A percentile compares a stretch with the other conserved stretches of the same genome.
phyloP scores from a whole-genome alignment of 805 yeast genomes.

The Schwanniomyces occidentalis region DNA sequence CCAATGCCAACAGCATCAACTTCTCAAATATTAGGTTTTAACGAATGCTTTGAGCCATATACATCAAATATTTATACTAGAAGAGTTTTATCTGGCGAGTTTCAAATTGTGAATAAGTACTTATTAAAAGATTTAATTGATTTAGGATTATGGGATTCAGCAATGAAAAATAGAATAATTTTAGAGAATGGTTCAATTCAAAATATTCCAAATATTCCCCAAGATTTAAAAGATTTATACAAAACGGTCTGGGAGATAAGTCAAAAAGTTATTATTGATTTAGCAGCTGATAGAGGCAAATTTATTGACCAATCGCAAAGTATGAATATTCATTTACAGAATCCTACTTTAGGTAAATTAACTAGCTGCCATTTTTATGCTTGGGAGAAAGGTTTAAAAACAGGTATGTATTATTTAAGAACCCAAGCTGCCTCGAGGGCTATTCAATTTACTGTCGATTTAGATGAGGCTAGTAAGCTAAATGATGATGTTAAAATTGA shows the following conservation, averaged over 20 bases:
- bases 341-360: conserved; percentile 39
- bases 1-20: conserved; percentile 99
- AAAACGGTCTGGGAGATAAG: conserved; percentile 97
- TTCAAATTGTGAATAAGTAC: conserved; percentile 88
- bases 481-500: conserved; percentile 1
- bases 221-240: conserved; percentile 72
- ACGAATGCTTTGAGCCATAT: conserved; percentile 94
- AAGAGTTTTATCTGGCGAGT: conserved; percentile 91
- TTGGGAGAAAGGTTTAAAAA: conserved; percentile 40
- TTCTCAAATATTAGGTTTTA: conserved; percentile 90
- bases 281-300: conserved; percentile 79
- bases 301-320: conserved; percentile 59
- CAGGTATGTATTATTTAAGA: conserved; percentile 41
- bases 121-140: conserved; percentile 78
- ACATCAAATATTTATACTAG: conserved; percentile 91
- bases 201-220: conserved; percentile 70
- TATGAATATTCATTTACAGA: conserved; percentile 39
- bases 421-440: conserved; percentile 41
- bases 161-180: conserved; percentile 75
- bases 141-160: conserved; percentile 78
- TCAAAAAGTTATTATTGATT: conserved; percentile 79
- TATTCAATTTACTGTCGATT: conserved; percentile 34
- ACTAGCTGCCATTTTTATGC: conserved; percentile 47
- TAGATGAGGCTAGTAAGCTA: conserved; percentile 10
- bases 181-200: conserved; percentile 85